phyloP scores from a whole-genome alignment of 1,284 basidiomycete genomes.

The Cryptococcus neoformans region DNA sequence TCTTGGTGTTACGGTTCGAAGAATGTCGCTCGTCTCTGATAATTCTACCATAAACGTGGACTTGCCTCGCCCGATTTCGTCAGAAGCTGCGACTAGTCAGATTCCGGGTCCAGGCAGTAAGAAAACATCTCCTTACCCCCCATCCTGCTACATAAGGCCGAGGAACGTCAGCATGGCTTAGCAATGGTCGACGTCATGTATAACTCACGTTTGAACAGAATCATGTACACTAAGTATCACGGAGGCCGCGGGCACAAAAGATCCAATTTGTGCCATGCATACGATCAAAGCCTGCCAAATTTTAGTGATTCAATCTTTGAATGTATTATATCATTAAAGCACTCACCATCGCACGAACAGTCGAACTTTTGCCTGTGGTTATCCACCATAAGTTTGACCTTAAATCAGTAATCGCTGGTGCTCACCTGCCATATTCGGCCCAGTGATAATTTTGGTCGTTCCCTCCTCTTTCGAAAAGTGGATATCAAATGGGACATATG shows the following conservation, averaged over 20 bases:
- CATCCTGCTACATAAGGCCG: slow-evolving; percentile 28
- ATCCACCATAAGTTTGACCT: neutral
- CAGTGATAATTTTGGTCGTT: slow-evolving; percentile 33
- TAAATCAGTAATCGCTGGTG: neutral
- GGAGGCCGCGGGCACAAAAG: slow-evolving; percentile 62
- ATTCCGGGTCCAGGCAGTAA: neutral
- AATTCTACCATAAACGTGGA: slow-evolving; percentile 97
- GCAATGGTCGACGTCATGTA: slow-evolving; percentile 14
- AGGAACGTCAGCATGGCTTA: neutral
- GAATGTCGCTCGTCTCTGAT: slow-evolving; percentile 86
- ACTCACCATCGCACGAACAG: slow-evolving; percentile 39
- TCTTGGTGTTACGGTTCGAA: slow-evolving; percentile 65
- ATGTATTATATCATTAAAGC: neutral
- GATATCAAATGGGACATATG: slow-evolving; percentile 65
- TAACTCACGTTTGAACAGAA: slow-evolving; percentile 77
- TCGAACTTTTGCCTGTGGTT: slow-evolving; percentile 42
- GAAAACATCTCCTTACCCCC: slow-evolving; percentile 23
- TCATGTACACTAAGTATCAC: slow-evolving; percentile 76
- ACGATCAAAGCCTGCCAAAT: slow-evolving; percentile 33
- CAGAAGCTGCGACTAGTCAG: slow-evolving; percentile 59
- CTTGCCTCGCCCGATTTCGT: slow-evolving; percentile 76
- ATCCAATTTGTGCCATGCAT: slow-evolving; percentile 56
- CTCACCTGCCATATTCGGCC: slow-evolving; percentile 53
- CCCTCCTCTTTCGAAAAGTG: slow-evolving; percentile 47
- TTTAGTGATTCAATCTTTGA: neutral